phyloP scores from a whole-genome alignment of 805 yeast species.

The Candida coquimbonensis region DNA sequence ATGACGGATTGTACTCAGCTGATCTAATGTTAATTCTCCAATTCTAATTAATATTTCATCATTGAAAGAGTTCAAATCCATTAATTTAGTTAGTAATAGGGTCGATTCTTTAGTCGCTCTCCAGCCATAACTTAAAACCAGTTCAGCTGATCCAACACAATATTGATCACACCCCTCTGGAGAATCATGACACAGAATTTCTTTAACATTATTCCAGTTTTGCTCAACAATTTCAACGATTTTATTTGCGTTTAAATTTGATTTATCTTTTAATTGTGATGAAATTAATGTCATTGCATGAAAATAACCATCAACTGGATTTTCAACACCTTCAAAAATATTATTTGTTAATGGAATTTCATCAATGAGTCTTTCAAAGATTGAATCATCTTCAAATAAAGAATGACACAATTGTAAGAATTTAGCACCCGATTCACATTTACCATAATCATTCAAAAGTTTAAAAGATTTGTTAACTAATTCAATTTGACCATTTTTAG shows the following conservation, averaged over 20 bases:
- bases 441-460: conserved; percentile 42
- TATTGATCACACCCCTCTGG: conserved; percentile 57
- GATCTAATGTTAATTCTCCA: conserved; percentile 55
- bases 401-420: conserved; percentile 44
- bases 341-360: conserved; percentile 29
- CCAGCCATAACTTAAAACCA: conserved; percentile 68
- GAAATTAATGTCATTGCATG: conserved; percentile 47
- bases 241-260: conserved; percentile 3
- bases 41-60: conserved; percentile 21
- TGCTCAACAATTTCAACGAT: conserved; percentile 16
- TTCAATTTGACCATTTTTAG: conserved; percentile 5
- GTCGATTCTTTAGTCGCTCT: conserved; percentile 76
- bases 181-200: conserved; percentile 57
- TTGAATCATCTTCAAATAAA: conserved; percentile 25
- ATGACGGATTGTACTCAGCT: conserved; percentile 71
- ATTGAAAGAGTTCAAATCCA: conserved; percentile 24
- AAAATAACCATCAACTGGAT: conserved; percentile 65
- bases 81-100: conserved; percentile 39
- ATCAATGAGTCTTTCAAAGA: conserved; percentile 28
- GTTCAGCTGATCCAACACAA: conserved; percentile 35
- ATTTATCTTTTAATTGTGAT: conserved; percentile 12
- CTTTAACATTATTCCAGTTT: conserved; percentile 30
- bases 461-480: conserved; percentile 24
- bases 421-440: conserved; percentile 76
- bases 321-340: conserved; percentile 38